Evolutionary conservation across 2,329 filamentous ascomycete genomes (phyloP).

Genomic region (Canariomyces notabilis): DNA sequence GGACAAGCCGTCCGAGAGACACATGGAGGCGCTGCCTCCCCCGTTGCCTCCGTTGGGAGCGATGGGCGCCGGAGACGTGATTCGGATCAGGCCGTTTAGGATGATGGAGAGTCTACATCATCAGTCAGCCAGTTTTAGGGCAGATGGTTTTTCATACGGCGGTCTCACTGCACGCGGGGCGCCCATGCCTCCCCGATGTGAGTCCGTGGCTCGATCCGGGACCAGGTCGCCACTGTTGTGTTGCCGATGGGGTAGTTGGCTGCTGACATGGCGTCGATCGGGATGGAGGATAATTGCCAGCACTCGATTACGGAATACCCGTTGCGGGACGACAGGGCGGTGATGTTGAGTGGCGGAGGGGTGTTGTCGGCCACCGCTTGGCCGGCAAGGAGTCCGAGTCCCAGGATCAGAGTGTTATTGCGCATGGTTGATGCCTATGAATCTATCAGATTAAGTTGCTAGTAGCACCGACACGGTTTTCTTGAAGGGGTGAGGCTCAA

Average conservation of each 20-base stretch:
- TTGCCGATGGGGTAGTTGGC: constrained; percentile 29
- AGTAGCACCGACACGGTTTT: no score
- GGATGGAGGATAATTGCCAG: constrained; percentile 26
- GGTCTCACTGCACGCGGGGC: constrained; percentile 29
- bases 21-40: constrained; percentile 9
- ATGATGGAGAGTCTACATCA: constrained; percentile 27
- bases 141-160: neutral
- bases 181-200: constrained; percentile 32
- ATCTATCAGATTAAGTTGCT: no score
- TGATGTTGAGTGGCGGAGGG: constrained; percentile 26
- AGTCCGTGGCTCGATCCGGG: constrained; percentile 30
- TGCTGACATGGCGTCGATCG: constrained; percentile 28
- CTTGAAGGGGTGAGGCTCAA: no score
- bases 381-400: neutral
- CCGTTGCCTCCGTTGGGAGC: no score
- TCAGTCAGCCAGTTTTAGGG: neutral
- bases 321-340: constrained; percentile 26
- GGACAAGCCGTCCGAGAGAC: neutral
- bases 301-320: constrained; percentile 29
- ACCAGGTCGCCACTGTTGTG: constrained; percentile 28
- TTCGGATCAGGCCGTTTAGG: constrained; percentile 31
- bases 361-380: neutral
- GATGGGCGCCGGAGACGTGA: constrained; percentile 28
- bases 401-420: no score
- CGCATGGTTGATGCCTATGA: no score